These are phyloP conservation scores for Abelmoschus esculentus DNA, from an alignment of 345 rosid genomes.

Conservation along the genomic window DNA sequence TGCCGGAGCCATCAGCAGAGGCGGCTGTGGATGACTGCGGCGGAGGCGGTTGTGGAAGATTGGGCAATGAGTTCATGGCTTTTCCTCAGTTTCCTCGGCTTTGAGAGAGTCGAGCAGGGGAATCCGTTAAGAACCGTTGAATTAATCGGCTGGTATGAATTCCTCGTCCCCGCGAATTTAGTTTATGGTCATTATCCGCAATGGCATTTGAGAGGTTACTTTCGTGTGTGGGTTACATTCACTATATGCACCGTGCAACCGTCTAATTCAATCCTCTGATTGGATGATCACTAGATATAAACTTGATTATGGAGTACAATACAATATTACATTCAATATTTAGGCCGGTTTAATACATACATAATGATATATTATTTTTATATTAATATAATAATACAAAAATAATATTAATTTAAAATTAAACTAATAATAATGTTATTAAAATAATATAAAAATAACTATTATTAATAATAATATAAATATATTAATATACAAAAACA, in stretches of 20 bases:
- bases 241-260: too few species aligned
- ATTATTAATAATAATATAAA: too few species aligned
- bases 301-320: too few species aligned
- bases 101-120: background rate
- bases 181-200: background rate
- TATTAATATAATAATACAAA: too few species aligned
- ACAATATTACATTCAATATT: too few species aligned
- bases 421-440: too few species aligned
- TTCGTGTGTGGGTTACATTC: background rate
- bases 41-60: conserved; percentile 14
- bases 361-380: too few species aligned
- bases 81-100: background rate
- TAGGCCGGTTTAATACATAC: too few species aligned
- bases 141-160: conserved; percentile 30
- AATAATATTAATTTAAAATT: too few species aligned
- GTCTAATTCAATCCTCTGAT: background rate
- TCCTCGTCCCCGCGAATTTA: conserved; percentile 23
- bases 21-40: conserved; percentile 24
- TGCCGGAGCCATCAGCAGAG: conserved; percentile 32
- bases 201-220: background rate
- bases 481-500: too few species aligned
- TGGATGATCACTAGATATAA: background rate
- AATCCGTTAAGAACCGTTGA: conserved; percentile 24
- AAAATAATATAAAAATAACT: too few species aligned
- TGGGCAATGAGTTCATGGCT: conserved; percentile 18